Evolutionary conservation across 257 asterid genomes (phyloP).

Genomic region (Orobanche coerulescens): DNA sequence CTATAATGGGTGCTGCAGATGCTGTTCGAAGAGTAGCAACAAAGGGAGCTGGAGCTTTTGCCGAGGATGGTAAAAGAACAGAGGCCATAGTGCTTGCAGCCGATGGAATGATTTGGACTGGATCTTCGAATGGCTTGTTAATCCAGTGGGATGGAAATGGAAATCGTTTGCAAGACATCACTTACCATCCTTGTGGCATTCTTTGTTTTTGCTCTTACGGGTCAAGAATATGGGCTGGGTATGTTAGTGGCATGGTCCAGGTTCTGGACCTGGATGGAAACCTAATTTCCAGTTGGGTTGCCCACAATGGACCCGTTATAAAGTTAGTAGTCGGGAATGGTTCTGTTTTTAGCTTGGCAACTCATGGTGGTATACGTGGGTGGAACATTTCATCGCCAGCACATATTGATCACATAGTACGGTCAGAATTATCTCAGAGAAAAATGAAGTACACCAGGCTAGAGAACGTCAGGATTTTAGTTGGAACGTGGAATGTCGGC

Average conservation of each 20-base stretch:
- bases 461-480: conserved; percentile 49
- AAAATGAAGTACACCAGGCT: conserved; percentile 45
- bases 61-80: conserved; percentile 62
- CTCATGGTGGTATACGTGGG: conserved; percentile 95
- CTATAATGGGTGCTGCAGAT: conserved; percentile 95
- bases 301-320: conserved; percentile 77
- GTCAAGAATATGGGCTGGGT: conserved; percentile 76
- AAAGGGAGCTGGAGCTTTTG: conserved; percentile 63
- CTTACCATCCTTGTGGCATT: conserved; percentile 69
- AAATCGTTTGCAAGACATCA: conserved; percentile 63
- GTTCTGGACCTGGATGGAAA: conserved; percentile 78
- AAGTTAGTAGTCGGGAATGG: conserved; percentile 58
- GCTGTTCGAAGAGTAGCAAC: conserved; percentile 91
- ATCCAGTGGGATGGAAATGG: conserved; percentile 98
- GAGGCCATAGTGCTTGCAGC: conserved; percentile 68
- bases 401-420: conserved; percentile 56
- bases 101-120: conserved; percentile 86
- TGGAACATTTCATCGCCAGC: conserved; percentile 91
- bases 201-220: conserved; percentile 67
- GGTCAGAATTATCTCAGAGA: conserved; percentile 44
- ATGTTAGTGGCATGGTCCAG: conserved; percentile 75
- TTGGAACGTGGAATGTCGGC: conserved; percentile 98
- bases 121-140: conserved; percentile 74
- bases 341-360: conserved; percentile 68
- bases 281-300: conserved; percentile 59